Conservation (phyloP, 148 eudicot species). For the Diospyros kaki region DNA sequence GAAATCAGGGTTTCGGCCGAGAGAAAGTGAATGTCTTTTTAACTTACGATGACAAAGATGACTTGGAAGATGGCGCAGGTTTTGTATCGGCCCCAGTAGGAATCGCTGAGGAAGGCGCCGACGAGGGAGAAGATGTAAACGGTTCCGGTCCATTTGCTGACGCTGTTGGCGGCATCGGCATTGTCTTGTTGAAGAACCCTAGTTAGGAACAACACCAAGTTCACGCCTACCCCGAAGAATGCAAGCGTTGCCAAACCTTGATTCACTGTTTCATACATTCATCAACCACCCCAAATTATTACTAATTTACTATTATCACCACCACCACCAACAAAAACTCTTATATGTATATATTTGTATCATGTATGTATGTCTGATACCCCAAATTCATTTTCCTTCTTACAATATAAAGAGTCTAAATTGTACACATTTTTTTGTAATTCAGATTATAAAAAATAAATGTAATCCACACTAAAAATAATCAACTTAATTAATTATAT, state of each 20-base stretch:
- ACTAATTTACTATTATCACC: too few species aligned
- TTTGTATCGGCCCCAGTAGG: conserved; percentile 90
- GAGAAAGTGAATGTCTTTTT: neutral
- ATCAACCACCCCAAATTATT: too few species aligned
- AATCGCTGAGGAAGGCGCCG: conserved; percentile 88
- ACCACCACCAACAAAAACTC: too few species aligned
- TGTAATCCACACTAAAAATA: neutral
- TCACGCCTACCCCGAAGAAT: conserved; percentile 91
- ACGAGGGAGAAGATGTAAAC: conserved; percentile 89
- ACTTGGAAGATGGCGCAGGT: conserved; percentile 82
- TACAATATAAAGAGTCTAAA: too few species aligned
- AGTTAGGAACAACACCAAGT: conserved; percentile 77
- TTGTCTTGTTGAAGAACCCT: conserved; percentile 75
- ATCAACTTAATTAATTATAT: too few species aligned
- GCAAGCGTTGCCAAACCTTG: conserved; percentile 93
- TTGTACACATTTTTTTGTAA: too few species aligned
- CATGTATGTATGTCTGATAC: too few species aligned
- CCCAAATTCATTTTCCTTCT: too few species aligned
- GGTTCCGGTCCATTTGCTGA: conserved; percentile 96
- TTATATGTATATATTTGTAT: too few species aligned
- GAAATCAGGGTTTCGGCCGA: too few species aligned
- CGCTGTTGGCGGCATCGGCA: conserved; percentile 84
- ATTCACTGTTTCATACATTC: conserved; percentile 43
- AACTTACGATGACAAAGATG: conserved; percentile 67
- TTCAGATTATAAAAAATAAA: too few species aligned